Conservation (phyloP, 352 stramenopile genomes). For the Elongisporangium anandrum region DNA sequence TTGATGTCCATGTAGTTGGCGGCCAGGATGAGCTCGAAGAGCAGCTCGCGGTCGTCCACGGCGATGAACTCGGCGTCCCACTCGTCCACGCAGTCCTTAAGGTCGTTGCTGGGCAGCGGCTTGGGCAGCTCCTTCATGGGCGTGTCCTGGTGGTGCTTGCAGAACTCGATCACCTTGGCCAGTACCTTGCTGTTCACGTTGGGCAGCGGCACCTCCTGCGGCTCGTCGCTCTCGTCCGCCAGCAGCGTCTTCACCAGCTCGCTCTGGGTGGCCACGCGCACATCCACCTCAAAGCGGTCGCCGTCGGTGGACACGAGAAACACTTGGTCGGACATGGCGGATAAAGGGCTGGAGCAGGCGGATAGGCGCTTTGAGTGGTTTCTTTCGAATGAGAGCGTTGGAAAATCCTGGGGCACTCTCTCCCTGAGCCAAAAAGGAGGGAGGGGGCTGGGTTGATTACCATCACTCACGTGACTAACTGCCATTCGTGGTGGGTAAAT, state of each 20-base stretch:
- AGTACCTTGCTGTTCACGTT: constrained; percentile 52
- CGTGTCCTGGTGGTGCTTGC: constrained; percentile 41
- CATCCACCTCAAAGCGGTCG: constrained; percentile 42
- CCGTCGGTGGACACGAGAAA: constrained; percentile 53
- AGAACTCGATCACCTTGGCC: constrained; percentile 58
- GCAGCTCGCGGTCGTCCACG: constrained; percentile 41
- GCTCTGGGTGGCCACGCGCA: constrained; percentile 32
- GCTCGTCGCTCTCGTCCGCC: constrained; percentile 24
- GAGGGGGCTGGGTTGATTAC: not conserved
- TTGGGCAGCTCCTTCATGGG: constrained; percentile 64
- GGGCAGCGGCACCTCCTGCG: constrained; percentile 49
- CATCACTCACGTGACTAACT: not conserved
- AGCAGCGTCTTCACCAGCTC: constrained; percentile 53
- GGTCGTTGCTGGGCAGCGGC: constrained; percentile 44
- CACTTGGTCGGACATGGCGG: constrained; percentile 12
- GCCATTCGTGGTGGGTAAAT: not conserved
- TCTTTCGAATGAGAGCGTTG: not conserved
- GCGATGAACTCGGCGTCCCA: constrained; percentile 64
- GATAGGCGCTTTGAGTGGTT: not conserved
- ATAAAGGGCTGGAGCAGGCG: not conserved
- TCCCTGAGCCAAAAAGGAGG: not conserved
- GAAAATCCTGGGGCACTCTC: too few relatives aligned
- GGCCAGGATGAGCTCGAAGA: constrained; percentile 63
- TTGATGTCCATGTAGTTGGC: constrained; percentile 78
- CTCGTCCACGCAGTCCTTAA: constrained; percentile 40